Evolutionary conservation across 345 rosid genomes (phyloP), one percentile per base, ranked within the genome.

Genomic region (Citrus cavaleriei): DNA sequence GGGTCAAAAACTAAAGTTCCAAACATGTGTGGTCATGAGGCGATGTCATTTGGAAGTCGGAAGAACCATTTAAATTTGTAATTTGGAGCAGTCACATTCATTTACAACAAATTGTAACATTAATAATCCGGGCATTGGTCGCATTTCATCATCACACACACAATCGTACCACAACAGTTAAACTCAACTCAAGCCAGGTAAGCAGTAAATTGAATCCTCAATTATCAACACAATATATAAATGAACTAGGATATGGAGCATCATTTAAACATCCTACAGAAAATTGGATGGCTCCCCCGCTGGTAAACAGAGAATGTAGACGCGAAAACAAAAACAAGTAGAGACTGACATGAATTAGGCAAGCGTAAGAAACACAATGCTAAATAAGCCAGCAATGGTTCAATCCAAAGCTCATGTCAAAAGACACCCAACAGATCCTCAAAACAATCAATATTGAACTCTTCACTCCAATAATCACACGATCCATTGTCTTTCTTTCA

Each of bases 361-460:
- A 27, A 5, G 19, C 0, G 7, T 1, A 16, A 22, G 40, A 51
- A 67, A 66, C 27, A 54, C 14, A 18, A 7, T 34, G 35, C 28
- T 24, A 5, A 55, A 55, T 49, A 57, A 18, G 73, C 79, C 54
- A 67, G 51, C 38, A 67, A 55, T 55, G 18, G 37, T 76, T 58
- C 79, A 77, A 35, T 67, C 73, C 51, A 54, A 77, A 67, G 27
- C 73, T 66, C 79, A 34, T 63, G 49, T 68, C 73, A 77, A 37
- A 67, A n/a, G 63, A 67, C 51, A 51, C 61, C 10, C 10, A 66
- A 25, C 73, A 55, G 22, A 66, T 67, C 57, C 65, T 68, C 79
- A 4, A 71, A 76, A 77, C 79, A 57, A 74, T 64, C 25, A 10
- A 62, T 24, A 21, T 73, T n/a, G 28, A 66, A 49, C 65, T 27